Percentiles rank a stretch among this genome's conserved stretches.
phyloP scores from a whole-genome alignment of 2,329 filamentous ascomycete species.

The Aspergillus sp. region DNA sequence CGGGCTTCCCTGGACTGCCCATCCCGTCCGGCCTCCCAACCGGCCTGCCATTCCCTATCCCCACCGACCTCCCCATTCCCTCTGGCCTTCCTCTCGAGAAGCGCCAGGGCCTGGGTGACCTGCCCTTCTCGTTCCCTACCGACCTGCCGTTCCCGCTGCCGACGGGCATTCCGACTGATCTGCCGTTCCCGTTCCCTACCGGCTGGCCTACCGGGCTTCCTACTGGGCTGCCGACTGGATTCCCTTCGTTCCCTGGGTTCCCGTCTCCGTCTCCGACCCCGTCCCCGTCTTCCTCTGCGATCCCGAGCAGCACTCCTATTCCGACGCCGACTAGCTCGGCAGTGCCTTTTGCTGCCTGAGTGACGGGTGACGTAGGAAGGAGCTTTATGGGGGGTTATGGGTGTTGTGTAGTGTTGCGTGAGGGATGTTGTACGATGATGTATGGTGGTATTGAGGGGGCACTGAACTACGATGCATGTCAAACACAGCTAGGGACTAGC shows the following conservation, averaged over 20 bases:
- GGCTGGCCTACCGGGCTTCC: not conserved
- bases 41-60: slow-evolving; percentile 1
- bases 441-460: too few species aligned
- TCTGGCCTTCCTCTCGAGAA: not conserved
- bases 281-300: not conserved
- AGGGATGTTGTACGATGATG: not conserved
- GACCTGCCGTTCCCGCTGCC: not conserved
- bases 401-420: not conserved
- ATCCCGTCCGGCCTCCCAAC: not conserved
- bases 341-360: not conserved
- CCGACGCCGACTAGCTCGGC: not conserved
- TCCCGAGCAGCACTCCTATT: not conserved
- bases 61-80: not conserved
- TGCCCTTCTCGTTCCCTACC: not conserved
- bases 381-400: not conserved
- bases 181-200: not conserved
- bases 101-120: not conserved
- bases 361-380: too few species aligned
- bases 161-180: not conserved
- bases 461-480: too few species aligned
- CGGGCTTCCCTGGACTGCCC: not conserved
- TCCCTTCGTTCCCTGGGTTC: not conserved
- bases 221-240: not conserved
- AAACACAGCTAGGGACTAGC: too few species aligned
- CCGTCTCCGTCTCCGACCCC: not conserved